phyloP scores from a whole-genome alignment of 768 basidiomycete species.

The Tephrocybe sp. region DNA sequence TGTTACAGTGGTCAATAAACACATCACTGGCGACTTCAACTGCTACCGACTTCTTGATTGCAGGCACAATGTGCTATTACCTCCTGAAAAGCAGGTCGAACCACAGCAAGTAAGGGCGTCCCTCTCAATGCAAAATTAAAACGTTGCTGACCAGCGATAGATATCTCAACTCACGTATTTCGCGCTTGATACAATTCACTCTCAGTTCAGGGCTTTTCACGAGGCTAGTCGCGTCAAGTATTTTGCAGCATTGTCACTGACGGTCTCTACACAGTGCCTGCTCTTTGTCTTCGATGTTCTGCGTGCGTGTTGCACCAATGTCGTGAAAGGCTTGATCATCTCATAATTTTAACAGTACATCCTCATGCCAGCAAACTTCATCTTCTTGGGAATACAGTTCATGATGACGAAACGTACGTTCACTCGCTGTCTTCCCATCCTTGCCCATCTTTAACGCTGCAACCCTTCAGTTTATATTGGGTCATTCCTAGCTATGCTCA shows the following conservation, averaged over 20 bases:
- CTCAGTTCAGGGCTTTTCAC: conserved; percentile 27
- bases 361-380: conserved; percentile 40
- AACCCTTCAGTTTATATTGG: conserved; percentile 41
- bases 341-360: conserved; percentile 32
- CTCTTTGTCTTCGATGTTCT: conserved; percentile 43
- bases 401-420: conserved; percentile 43
- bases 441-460: background rate
- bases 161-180: conserved; percentile 29
- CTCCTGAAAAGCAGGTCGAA: conserved; percentile 30
- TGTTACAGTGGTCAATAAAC: conserved; percentile 39
- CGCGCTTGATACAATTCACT: conserved; percentile 31
- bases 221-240: conserved; percentile 7
- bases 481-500: conserved; percentile 48
- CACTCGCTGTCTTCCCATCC: background rate
- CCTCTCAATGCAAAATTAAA: background rate
- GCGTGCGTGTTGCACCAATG: conserved; percentile 27
- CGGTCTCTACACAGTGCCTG: conserved; percentile 34
- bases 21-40: conserved; percentile 42
- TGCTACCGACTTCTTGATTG: conserved; percentile 43
- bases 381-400: conserved; percentile 42
- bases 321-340: background rate
- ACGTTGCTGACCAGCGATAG: conserved; percentile 6
- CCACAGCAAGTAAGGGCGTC: conserved; percentile 17
- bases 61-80: conserved; percentile 33
- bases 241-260: background rate